Base-by-base conservation (phyloP, 352 stramenopile genomes). In the Pythium chondricola region DNA sequence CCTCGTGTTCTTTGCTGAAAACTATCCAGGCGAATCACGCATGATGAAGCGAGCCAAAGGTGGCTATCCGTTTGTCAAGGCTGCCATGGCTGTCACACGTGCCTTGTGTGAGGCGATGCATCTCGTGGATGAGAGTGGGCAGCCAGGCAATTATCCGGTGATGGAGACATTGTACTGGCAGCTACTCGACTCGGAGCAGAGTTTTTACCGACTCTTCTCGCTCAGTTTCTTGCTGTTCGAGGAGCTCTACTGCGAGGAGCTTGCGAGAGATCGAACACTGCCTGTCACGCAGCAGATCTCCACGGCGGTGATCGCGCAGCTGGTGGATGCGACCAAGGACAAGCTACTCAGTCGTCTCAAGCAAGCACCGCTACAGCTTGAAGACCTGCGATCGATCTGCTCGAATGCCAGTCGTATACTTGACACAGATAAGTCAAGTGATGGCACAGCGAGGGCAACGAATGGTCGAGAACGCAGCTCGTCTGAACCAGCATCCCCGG, bases 1-100 rank as follows among this genome's bases (percentile, higher is more conserved):
- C 17, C 61, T 88, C 20, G 63, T 88, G n/a, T 85, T 71, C 58
- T 88, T 88, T 42, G 58, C 73, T 1, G 74, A 85, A 44, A 74
- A 57, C 20, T 78, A 78, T 30, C 62, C 63, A 8, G 74, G 62
- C 16, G 76, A 88, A 63, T 53, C 67, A 24, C 60, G 54, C 31
- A 83, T 88, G 71, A 83, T 88, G 70, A 75, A 70, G 51, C 71
- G 74, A 8, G 56, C 58, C 8, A 65, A 72, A 3, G 62, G 68
- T 9, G 73, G 76, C 2, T 85, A 88, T 27, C 76, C 71, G 20
- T 88, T 88, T 45, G 71, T 62, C 35, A 83, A 85, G 54, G 62
- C 69, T 0, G 71, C 66, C 6, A 62, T 83, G 37, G 71, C 69
- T 17, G 52, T 85, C 7, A 63, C 67, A 2, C 59, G 73, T n/a